Conservation (phyloP, 2,329 filamentous ascomycete species). For the Diplodia intermedia region DNA sequence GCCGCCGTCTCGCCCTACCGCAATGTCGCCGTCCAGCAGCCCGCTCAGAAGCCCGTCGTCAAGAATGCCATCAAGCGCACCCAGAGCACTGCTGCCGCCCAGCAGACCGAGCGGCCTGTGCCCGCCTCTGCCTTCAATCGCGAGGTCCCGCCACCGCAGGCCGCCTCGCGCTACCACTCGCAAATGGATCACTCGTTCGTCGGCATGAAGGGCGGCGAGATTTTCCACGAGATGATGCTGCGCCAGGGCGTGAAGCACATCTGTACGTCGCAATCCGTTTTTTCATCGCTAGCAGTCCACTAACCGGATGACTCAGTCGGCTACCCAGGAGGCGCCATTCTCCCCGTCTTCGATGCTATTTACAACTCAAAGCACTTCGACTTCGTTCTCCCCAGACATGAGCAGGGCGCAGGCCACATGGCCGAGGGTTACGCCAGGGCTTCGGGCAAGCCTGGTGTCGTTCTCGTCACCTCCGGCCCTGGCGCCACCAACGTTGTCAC, state of each 20-base stretch:
- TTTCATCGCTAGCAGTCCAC: conserved; percentile 12
- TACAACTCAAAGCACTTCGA: conserved; percentile 98
- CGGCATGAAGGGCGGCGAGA: conserved; percentile 92
- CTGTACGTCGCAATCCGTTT: conserved; percentile 67
- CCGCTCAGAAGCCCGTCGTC: conserved; percentile 36
- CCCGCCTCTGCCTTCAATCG: conserved; percentile 60
- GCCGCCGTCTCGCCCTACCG: conserved; percentile 55
- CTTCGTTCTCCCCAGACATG: conserved; percentile 92
- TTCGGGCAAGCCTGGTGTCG: conserved; percentile 91
- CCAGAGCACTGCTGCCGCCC: conserved; percentile 53
- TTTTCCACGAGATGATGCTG: conserved; percentile 99
- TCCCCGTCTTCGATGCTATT: conserved; percentile 98
- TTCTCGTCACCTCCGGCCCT: conserved; percentile 94
- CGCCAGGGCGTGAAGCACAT: conserved; percentile 90
- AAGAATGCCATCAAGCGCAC: conserved; percentile 52
- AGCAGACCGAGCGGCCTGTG: conserved; percentile 49
- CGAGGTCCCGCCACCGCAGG: conserved; percentile 55
- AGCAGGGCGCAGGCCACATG: conserved; percentile 99
- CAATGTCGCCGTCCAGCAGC: conserved; percentile 42
- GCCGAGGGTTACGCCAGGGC: conserved; percentile 95
- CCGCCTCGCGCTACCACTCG: conserved; percentile 51
- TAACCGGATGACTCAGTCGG: conserved; percentile 50
- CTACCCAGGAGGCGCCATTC: conserved; percentile 94
- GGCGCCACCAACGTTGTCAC: conserved; percentile 97
- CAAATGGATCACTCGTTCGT: conserved; percentile 73